Base-by-base conservation (phyloP, 306 rosid species). In the Medicago arabica region DNA sequence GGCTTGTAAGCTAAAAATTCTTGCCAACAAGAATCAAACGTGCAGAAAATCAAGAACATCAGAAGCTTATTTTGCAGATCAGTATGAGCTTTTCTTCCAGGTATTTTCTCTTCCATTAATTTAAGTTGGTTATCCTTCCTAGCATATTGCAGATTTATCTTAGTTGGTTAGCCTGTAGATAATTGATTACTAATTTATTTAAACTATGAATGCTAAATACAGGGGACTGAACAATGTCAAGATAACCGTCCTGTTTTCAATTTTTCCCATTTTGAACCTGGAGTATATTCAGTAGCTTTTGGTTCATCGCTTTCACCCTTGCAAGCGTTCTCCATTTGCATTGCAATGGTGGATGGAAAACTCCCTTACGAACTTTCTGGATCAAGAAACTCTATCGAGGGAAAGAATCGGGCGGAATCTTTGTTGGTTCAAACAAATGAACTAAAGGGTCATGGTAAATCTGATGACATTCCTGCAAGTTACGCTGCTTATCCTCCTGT, bases 281-380 rank as follows among this genome's bases (percentile, higher is more conserved):
- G 90, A 66, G 80, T 85, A 83, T 96, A 88, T 58, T 92, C 99
- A 39, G 89, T 92, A 67, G 89, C 82, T 83, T 96, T 90, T 78
- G 89, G 75, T 67, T 84, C 96, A 44, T 85, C 92, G 55, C 74
- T 96, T 65, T 80, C 98, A 54, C 83, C 78, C 75, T 74, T 96
- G 85, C 99, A 88, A 88, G 99, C 98, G 46, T 92, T 96, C 86
- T 92, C 97, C 76, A 86, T 89, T 43, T 86, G 97, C 91, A 80
- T 89, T 85, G 92, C 98, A 9, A 83, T 89, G 75, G 75, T 96
- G 75, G 96, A 96, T 69, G 47, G 96, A 80, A 80, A 76, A 87
- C 88, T 85, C 67, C 83, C 84, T 51, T 60, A 70, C 50, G 87
- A 85, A 79, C 85, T 64, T 77, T 79, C 82, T 14, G 90, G 82